Conservation (phyloP, 208 protist genomes). For the Acanthamoeba triangularis region DNA sequence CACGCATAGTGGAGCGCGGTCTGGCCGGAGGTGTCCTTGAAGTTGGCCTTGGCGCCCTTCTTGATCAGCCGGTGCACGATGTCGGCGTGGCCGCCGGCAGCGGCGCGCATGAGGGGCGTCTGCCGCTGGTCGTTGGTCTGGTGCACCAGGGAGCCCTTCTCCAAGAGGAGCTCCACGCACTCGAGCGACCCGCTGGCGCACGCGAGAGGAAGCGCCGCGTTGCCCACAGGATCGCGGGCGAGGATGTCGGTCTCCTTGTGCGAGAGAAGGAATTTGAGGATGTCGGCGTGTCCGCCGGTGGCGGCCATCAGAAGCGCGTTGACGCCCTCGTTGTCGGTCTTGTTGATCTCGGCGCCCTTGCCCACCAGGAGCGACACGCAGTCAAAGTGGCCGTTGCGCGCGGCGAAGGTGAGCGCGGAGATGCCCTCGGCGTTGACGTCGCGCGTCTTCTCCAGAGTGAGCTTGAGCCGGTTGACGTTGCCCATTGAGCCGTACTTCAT, state of each 20-base stretch:
- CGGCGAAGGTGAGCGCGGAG: slow-evolving; percentile 60
- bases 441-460: slow-evolving; percentile 3
- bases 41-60: slow-evolving; percentile 44
- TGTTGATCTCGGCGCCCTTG: slow-evolving; percentile 59
- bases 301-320: slow-evolving; percentile 60
- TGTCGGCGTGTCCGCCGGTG: slow-evolving; percentile 47
- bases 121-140: slow-evolving; percentile 51
- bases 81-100: slow-evolving; percentile 25
- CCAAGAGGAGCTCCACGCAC: slow-evolving; percentile 43
- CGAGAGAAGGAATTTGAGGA: slow-evolving; percentile 36
- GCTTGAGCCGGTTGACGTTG: slow-evolving; percentile 64
- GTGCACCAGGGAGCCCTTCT: slow-evolving; percentile 61
- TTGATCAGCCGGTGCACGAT: slow-evolving; percentile 17
- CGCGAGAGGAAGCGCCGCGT: slow-evolving; percentile 27
- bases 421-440: slow-evolving; percentile 70
- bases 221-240: slow-evolving; percentile 9
- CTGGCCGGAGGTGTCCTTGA: slow-evolving; percentile 46
- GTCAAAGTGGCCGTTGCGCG: slow-evolving; percentile 64
- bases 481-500: slow-evolving; percentile 72
- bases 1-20: slow-evolving; percentile 64
- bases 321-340: slow-evolving; percentile 52
- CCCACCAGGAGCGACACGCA: slow-evolving; percentile 63
- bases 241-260: slow-evolving; percentile 51
- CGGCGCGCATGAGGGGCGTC: slow-evolving; percentile 55
- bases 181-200: slow-evolving; percentile 61